phyloP scores from a whole-genome alignment of 192 early-diverging fungal genomes.

The Umbelopsis vinacea region DNA sequence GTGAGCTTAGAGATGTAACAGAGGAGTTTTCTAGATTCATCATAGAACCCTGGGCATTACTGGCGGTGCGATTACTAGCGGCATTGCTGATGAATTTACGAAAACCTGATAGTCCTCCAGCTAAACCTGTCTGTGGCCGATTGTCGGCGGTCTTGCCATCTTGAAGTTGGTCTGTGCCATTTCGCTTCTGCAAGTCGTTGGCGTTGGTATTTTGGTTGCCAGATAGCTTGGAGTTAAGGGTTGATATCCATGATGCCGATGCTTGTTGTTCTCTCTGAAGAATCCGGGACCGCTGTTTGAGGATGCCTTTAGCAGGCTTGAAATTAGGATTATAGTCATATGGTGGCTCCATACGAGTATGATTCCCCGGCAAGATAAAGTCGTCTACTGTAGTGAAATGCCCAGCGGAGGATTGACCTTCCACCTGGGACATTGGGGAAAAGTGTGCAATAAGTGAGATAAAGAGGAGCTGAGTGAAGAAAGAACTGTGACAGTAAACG shows the following conservation, averaged over 20 bases:
- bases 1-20: not conserved
- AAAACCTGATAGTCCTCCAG: not conserved
- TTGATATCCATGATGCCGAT: constrained; percentile 12
- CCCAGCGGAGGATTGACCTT: constrained; percentile 22
- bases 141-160: not conserved
- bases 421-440: constrained; percentile 14
- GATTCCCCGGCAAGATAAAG: not conserved
- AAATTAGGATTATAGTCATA: constrained; percentile 17
- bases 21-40: constrained; percentile 4
- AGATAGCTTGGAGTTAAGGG: constrained; percentile 7
- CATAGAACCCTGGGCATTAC: not conserved
- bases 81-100: constrained; percentile 17
- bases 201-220: not conserved
- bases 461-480: not conserved
- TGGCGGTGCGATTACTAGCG: not conserved
- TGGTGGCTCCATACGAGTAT: not conserved
- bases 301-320: constrained; percentile 13
- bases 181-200: not conserved
- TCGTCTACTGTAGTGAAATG: not conserved
- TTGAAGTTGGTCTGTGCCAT: constrained; percentile 2
- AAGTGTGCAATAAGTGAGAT: not conserved
- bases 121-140: constrained; percentile 3
- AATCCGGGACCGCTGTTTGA: constrained; percentile 6
- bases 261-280: constrained; percentile 11
- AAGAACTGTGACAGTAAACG: constrained; percentile 6